phyloP scores from a whole-genome alignment of 1,139 yeast species.

The Petasospora rhodanensis region DNA sequence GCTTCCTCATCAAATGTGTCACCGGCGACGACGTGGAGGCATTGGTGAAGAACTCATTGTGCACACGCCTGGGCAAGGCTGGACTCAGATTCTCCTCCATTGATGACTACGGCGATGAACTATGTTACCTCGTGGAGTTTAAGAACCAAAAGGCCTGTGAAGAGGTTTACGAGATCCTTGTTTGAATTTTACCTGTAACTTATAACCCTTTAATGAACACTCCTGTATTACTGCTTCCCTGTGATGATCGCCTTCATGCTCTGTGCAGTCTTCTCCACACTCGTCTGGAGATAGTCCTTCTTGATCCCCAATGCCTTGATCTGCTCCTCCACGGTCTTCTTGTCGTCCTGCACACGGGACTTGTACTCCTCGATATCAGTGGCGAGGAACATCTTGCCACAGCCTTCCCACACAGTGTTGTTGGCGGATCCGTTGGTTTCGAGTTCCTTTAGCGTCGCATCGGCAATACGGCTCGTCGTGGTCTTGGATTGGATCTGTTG shows the following conservation, averaged over 20 bases:
- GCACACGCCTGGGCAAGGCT: conserved; percentile 23
- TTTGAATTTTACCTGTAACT: conserved; percentile 1
- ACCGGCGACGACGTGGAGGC: conserved; percentile 7
- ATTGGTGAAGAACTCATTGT: conserved; percentile 17
- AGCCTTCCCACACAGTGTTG: conserved; percentile 72
- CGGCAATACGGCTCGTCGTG: conserved; percentile 8
- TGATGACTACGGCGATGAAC: conserved; percentile 20
- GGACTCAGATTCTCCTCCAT: conserved; percentile 20
- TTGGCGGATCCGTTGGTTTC: conserved; percentile 29
- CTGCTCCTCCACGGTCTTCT: conserved; percentile 51
- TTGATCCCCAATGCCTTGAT: conserved; percentile 61
- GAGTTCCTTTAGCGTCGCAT: conserved; percentile 13
- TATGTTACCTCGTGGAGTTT: conserved; percentile 22
- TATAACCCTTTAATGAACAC: no score
- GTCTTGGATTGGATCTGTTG: conserved; percentile 36
- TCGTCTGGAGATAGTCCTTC: conserved; percentile 67
- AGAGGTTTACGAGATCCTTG: conserved; percentile 20
- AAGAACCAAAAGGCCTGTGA: conserved; percentile 20
- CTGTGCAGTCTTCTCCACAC: conserved; percentile 68
- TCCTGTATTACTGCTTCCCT: conserved; percentile 4
- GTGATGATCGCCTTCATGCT: conserved; percentile 51
- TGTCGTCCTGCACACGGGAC: conserved; percentile 46
- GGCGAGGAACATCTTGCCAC: conserved; percentile 69
- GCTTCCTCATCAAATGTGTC: conserved; percentile 12
- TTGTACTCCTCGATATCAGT: conserved; percentile 37